Base-by-base conservation (phyloP, 208 protist species). In the Sergeia podlipaevii region DNA sequence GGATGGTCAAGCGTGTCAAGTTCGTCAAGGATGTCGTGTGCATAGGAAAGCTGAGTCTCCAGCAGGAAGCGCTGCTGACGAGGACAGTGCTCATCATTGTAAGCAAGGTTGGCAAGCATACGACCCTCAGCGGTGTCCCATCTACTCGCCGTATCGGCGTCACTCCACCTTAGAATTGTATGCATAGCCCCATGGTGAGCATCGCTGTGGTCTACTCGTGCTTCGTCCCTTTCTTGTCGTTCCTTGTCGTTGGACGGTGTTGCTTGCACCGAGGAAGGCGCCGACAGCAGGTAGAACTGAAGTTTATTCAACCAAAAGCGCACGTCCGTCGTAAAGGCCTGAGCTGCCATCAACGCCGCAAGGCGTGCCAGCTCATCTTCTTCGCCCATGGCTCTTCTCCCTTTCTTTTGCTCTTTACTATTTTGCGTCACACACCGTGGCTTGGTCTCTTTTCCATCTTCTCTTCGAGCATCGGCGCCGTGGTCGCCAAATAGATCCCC, bases 281-380 rank as follows among this genome's bases (percentile, higher is more conserved):
- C n/a, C n/a, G n/a, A n/a, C n/a, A n/a, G n/a, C n/a, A 86, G 58
- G 34, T 82, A 59, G 61, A 76, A 70, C 43, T 91, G 79, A 13
- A 91, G 72, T 11, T 64, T 75, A 46, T 86, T 85, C 38, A 88
- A 36, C 84, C 84, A 91, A 29, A 70, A 68, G 20, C 84, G 79
- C 13, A 88, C 68, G 55, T 91, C 84, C 17, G 68, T 73, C 8
- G 66, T 79, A 7, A 18, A 18, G n/a, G 41, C 43, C 17, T 42
- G 7, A 13, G 18, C 18, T 47, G 42, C 26, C 42, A 27, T 47
- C 18, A 27, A 47, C 42, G 8, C 7, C 42, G 26, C 26, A 8
- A 47, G 42, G 7, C 18, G 18, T 23, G 42, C 8, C 10, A 47
- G 42, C 17, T n/a, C n/a, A n/a, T n/a, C n/a, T n/a, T n/a, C n/a